phyloP scores from a whole-genome alignment of 2,329 filamentous ascomycete species.

The Biscogniauxia sp. region DNA sequence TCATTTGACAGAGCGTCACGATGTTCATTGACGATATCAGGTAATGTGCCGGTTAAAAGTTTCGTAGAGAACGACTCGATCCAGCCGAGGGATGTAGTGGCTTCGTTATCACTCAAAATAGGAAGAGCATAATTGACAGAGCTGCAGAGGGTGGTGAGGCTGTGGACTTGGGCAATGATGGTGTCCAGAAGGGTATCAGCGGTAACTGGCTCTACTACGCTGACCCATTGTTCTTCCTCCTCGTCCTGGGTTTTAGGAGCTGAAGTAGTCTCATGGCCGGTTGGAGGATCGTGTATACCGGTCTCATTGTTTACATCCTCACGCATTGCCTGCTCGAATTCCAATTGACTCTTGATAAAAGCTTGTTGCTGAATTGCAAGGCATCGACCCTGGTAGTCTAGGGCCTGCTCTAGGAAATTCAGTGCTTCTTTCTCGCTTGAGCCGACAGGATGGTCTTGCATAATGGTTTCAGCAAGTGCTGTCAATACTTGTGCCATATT shows the following conservation, averaged over 20 bases:
- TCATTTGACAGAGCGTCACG: constrained; percentile 3
- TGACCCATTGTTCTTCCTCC: constrained; percentile 60
- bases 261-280: constrained; percentile 16
- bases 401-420: constrained; percentile 36
- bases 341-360: constrained; percentile 24
- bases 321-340: constrained; percentile 26
- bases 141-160: constrained; percentile 49
- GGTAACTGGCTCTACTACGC: constrained; percentile 65
- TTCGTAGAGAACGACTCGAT: constrained; percentile 54
- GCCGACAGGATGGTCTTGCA: constrained; percentile 47
- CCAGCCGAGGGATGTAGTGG: constrained; percentile 45
- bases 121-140: constrained; percentile 38
- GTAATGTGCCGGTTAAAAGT: constrained; percentile 36
- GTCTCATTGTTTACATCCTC: constrained; percentile 27
- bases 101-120: background rate
- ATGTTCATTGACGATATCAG: constrained; percentile 9
- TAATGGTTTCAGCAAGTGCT: constrained; percentile 59
- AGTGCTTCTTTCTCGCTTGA: constrained; percentile 34
- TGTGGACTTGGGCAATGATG: constrained; percentile 60
- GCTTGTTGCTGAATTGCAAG: constrained; percentile 48
- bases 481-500: constrained; percentile 70
- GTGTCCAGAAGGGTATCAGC: constrained; percentile 66
- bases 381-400: constrained; percentile 38
- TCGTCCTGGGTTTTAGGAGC: constrained; percentile 23
- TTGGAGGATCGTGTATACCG: constrained; percentile 30